Conservation (phyloP, 75 land plant species). For the Cupressus sempervirens region DNA sequence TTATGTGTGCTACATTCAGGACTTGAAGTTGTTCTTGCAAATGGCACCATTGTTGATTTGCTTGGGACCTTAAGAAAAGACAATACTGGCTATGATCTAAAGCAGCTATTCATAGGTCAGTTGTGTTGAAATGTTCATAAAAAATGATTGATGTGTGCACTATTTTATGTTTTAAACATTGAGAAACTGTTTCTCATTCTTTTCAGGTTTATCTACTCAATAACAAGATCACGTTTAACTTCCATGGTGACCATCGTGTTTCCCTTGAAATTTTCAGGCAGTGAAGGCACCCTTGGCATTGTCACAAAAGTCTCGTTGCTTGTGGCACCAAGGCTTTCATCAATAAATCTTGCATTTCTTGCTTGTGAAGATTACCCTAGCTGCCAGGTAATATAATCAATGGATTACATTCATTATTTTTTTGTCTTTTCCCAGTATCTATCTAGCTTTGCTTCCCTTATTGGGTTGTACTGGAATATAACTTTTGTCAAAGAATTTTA, state of each 20-base stretch:
- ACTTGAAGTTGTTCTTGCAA: constrained; percentile 88
- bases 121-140: background rate
- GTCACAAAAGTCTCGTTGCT: constrained; percentile 90
- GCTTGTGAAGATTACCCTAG: constrained; percentile 69
- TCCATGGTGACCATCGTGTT: background rate
- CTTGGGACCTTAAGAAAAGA: constrained; percentile 90
- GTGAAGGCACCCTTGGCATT: constrained; percentile 91
- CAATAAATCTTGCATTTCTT: constrained; percentile 89
- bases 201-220: background rate
- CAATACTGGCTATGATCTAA: constrained; percentile 97
- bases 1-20: constrained; percentile 36
- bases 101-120: constrained; percentile 93
- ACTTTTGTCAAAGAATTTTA: background rate
- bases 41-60: constrained; percentile 88
- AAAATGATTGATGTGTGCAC: background rate
- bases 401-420: background rate
- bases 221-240: background rate
- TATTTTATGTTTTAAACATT: background rate
- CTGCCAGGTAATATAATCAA: constrained; percentile 41
- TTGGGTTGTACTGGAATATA: background rate
- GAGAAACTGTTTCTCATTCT: background rate
- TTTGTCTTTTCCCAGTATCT: background rate
- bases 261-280: constrained; percentile 41
- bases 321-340: constrained; percentile 70
- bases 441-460: background rate